These are phyloP conservation scores for Vaccinium vitisidaea DNA, from an alignment of 148 eudicot genomes.

Conservation along the genomic window DNA sequence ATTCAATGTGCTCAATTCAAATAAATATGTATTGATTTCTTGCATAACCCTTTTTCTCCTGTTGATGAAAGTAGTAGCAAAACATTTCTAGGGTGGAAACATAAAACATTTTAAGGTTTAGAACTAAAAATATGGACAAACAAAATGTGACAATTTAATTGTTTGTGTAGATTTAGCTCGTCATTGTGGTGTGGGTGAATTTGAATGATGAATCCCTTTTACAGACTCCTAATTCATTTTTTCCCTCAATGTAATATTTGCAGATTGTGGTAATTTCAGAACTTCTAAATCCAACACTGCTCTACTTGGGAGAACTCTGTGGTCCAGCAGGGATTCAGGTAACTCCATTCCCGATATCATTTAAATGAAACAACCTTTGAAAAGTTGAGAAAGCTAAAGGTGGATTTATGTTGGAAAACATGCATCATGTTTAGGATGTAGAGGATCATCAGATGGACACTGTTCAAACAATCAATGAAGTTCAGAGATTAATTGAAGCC, in stretches of 20 bases:
- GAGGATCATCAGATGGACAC: constrained; percentile 5
- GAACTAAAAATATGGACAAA: neutral
- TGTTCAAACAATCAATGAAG: neutral
- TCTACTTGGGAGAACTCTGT: neutral
- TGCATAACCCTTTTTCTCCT: neutral
- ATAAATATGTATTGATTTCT: neutral
- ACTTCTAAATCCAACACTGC: neutral
- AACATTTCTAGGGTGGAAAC: neutral
- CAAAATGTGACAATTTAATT: neutral
- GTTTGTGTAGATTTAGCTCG: neutral
- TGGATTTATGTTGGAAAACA: neutral
- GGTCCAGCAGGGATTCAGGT: neutral
- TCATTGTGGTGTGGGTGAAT: neutral
- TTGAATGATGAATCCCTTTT: neutral
- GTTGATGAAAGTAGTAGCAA: neutral
- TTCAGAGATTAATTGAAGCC: neutral
- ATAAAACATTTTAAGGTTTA: neutral
- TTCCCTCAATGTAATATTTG: neutral
- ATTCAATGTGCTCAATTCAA: neutral
- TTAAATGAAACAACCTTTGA: neutral
- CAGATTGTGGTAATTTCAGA: neutral
- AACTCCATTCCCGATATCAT: neutral
- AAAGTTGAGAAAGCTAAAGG: constrained; percentile 1
- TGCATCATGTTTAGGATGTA: neutral
- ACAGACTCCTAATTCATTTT: neutral